Conservation (phyloP, 306 rosid species). For the Fragaria iinumae region DNA sequence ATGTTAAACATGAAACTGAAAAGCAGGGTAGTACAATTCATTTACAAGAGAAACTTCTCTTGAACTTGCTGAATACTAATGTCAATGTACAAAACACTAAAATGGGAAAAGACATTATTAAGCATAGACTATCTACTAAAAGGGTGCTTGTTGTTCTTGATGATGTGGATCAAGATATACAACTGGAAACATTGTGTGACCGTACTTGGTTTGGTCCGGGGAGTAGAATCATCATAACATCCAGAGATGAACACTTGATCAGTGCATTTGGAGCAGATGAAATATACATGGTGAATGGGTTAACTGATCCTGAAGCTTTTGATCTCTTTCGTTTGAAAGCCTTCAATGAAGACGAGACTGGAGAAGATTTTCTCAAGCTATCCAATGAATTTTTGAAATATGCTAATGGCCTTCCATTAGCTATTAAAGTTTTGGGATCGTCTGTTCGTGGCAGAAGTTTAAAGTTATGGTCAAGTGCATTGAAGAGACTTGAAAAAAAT, state of each 20-base stretch:
- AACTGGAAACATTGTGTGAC: slow-evolving; percentile 2
- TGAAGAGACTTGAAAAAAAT: neutral
- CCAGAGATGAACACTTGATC: slow-evolving; percentile 19
- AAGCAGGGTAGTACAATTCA: neutral
- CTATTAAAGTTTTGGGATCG: slow-evolving; percentile 16
- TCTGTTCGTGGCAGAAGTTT: neutral
- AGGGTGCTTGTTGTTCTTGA: slow-evolving; percentile 20
- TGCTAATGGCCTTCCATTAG: slow-evolving; percentile 23
- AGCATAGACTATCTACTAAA: neutral
- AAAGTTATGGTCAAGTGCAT: slow-evolving; percentile 2
- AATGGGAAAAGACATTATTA: slow-evolving; percentile 4
- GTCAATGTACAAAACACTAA: neutral
- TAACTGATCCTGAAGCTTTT: neutral
- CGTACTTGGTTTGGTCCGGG: slow-evolving; percentile 2
- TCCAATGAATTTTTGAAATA: slow-evolving; percentile 5
- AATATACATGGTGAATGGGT: neutral
- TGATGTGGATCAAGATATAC: slow-evolving; percentile 14
- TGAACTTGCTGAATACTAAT: neutral
- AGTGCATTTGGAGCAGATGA: neutral
- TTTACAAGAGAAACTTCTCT: neutral
- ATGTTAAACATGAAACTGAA: neutral
- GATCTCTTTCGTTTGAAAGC: neutral
- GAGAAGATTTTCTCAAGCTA: neutral
- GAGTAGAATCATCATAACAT: slow-evolving; percentile 14
- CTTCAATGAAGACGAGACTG: neutral